Evolutionary conservation across 805 yeast genomes (phyloP), one percentile per base, ranked within the genome.

Genomic region (Candida ulmi): DNA sequence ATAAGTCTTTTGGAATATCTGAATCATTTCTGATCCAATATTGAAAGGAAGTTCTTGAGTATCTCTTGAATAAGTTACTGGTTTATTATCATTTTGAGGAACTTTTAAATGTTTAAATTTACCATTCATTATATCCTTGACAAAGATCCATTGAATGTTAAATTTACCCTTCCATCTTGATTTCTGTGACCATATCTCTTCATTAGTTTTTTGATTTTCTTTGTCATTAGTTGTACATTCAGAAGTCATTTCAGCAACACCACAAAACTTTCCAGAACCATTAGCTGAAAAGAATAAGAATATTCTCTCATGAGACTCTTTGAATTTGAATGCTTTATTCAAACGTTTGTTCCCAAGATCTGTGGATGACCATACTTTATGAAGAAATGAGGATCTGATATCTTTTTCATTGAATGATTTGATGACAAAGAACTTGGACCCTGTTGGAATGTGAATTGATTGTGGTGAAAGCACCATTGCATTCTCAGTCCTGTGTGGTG

Each of bases 341-440:
- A 78, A 59, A 37, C 81, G 59, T 42, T 65, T 69, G 47, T 77
- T 78, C 0, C 83, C 84, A 37, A 69, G 59, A 24, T 66, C 72
- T 0, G 83, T 78, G 1, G 83, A 76, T 0, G 82, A 68, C 84
- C 85, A 78, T 18, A 76, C 65, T 11, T 66, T 65, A 43, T 76
- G 64, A 34, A 58, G 44, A 43, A 69, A 71, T 3, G 82, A 72
- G 8, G 76, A 66, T 38, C 60, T 62, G 11, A 78, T 71, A 47
- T 78, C 79, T 13, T 60, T 55, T 19, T 69, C 60, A 35, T 63
- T 69, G 51, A 62, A 71, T 0, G 83, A 76, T 50, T 78, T 78
- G 41, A 78, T 77, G 17, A 78, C 75, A 47, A 76, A 78, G 46
- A 65, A 65, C 27, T 54, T 54, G 4, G 69, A 62, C 8, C 51